A percentile compares a stretch with the other conserved stretches of the same genome.
Evolutionary conservation across 495 filamentous ascomycete genomes (phyloP).

Genomic region (Tuber umbilicatum): DNA sequence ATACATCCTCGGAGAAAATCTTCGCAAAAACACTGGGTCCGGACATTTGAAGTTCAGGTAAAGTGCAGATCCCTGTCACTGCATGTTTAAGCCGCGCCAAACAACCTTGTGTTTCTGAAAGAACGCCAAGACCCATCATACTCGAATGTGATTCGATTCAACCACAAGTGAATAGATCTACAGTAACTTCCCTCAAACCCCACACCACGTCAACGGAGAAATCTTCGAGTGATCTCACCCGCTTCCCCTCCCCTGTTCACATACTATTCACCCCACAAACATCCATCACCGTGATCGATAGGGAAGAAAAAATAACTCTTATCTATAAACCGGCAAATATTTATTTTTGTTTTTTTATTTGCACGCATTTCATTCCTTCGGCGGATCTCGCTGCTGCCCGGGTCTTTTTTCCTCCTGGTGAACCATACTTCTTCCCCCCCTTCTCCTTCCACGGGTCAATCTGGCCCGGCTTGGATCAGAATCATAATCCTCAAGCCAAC

Average conservation of each 20-base stretch:
- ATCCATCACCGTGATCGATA: not conserved
- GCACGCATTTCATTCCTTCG: not conserved
- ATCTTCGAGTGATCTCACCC: not conserved
- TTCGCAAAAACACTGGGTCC: not conserved
- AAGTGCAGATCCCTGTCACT: not conserved
- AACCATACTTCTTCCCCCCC: not conserved
- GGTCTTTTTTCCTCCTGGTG: not conserved
- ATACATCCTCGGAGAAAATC: not conserved
- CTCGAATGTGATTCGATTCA: not conserved
- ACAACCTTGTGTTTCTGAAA: not conserved
- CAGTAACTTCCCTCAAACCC: not conserved
- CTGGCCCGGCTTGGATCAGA: not conserved
- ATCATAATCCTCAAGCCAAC: not conserved
- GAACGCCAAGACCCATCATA: not conserved
- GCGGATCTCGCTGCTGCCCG: not conserved
- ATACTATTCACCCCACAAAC: not conserved
- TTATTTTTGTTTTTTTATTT: not conserved
- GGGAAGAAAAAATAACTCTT: not conserved
- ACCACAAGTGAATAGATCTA: not conserved
- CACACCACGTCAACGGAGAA: not conserved
- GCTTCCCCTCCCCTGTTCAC: not conserved
- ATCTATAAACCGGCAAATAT: not conserved
- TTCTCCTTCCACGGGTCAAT: not conserved
- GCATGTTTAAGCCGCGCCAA: not conserved
- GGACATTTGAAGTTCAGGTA: not conserved